phyloP scores from a whole-genome alignment of 495 filamentous ascomycete genomes.

The Daldinia grandis region DNA sequence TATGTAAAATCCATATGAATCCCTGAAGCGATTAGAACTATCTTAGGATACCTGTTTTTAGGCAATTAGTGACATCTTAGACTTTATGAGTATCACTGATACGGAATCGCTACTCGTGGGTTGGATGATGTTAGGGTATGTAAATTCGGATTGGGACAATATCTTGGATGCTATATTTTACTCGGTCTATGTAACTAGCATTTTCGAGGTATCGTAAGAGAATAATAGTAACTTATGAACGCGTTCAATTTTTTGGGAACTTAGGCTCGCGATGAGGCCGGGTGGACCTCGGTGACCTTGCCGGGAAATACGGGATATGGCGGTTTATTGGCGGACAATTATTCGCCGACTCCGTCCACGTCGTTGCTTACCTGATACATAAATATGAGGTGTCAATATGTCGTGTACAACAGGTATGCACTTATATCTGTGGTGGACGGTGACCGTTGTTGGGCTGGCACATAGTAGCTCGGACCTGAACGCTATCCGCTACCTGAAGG shows the following conservation, averaged over 20 bases:
- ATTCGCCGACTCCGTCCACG: neutral
- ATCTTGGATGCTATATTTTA: neutral
- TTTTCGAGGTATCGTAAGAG: neutral
- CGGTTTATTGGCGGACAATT: neutral
- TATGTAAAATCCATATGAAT: neutral
- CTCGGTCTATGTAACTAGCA: neutral
- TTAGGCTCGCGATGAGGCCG: neutral
- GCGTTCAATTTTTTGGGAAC: neutral
- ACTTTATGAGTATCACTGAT: neutral
- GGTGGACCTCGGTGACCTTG: neutral
- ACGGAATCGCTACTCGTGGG: neutral
- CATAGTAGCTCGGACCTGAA: neutral
- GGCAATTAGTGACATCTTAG: neutral
- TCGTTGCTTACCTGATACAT: neutral
- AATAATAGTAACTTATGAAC: neutral
- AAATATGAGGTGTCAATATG: neutral
- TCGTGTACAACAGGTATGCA: neutral
- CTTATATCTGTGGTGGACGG: neutral
- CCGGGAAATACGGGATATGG: neutral
- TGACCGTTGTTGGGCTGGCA: neutral
- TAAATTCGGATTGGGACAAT: too few relatives aligned
- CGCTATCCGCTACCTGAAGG: neutral
- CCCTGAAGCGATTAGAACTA: neutral
- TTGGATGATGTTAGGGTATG: neutral
- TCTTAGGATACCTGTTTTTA: neutral